Base-by-base conservation (phyloP, 78 protist species). In the Cyanophora paradoxa region DNA sequence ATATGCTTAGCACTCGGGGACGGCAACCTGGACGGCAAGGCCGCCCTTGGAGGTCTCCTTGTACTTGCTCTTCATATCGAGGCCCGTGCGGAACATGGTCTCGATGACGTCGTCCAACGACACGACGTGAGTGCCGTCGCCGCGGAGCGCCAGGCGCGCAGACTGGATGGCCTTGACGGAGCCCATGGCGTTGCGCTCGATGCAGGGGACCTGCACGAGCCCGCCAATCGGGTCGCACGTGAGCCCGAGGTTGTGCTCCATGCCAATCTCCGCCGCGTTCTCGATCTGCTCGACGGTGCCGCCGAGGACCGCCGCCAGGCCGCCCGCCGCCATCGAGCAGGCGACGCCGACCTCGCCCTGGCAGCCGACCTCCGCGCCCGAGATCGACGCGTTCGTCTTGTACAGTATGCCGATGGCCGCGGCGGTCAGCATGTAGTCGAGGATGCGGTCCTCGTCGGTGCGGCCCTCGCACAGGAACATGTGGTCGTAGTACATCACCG, bases 351-450 rank as follows among this genome's bases (percentile, higher is more conserved):
- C 81, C 77, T 82, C 86, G 16, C 74, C 86, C 76, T 69, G 84
- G 65, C 88, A 84, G 28, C 86, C 88, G 14, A 72, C 77, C 54
- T 84, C 88, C 33, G 88, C 88, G 17, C 83, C 88, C 30, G 68
- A 37, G 65, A 84, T 72, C 20, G 77, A 50, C 19, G 78, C 84
- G 65, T 61, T 61, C 13, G 57, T 46, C 74, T 79, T 84, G 75
- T 34, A 31, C n/a, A 80, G 24, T 44, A 30, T 79, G 30, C 88
- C 82, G 39, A 84, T 4, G n/a, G 74, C 28, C 34, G 81, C 81
- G 3, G 85, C 76, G 30, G 48, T 48, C 13, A 76, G 67, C 40
- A 79, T 48, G 20, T 61, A 78, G n/a, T 56, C 22, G 20, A 79
- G 28, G 34, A 82, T 46, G 13, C 76, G 83, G 30, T 65, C 77